A percentile compares a stretch with the other conserved stretches of the same genome.
phyloP scores from a whole-genome alignment of 2,329 filamentous ascomycete species.

The Cylindrodendrum hubeiense region DNA sequence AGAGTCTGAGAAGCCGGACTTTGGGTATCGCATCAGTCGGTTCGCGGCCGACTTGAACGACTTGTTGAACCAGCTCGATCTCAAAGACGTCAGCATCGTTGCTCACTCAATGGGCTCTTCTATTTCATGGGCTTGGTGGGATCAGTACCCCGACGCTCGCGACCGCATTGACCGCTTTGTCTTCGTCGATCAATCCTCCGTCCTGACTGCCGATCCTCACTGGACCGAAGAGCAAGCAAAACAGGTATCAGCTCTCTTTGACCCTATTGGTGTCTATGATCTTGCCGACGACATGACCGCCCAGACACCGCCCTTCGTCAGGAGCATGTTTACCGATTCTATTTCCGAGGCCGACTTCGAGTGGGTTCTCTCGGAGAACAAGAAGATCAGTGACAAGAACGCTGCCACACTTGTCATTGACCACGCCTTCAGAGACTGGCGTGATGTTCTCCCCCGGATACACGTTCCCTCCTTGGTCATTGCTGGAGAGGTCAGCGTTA shows the following conservation, averaged over 20 bases:
- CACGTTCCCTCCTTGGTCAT: conserved; percentile 44
- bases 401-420: conserved; percentile 44
- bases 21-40: conserved; percentile 46
- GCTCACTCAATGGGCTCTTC: conserved; percentile 52
- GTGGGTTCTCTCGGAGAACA: conserved; percentile 41
- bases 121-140: conserved; percentile 49
- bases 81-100: conserved; percentile 46
- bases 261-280: conserved; percentile 30
- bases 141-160: conserved; percentile 43
- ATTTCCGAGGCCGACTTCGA: conserved; percentile 39
- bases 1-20: conserved; percentile 48
- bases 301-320: conserved; percentile 32
- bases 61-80: conserved; percentile 41
- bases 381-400: conserved; percentile 42
- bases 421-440: conserved; percentile 32
- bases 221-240: conserved; percentile 43
- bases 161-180: conserved; percentile 40
- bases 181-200: conserved; percentile 19
- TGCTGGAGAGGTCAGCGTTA: conserved; percentile 30
- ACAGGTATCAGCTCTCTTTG: conserved; percentile 38
- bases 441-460: too few relatives aligned
- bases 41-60: conserved; percentile 46
- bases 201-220: conserved; percentile 42
- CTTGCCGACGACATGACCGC: conserved; percentile 31
- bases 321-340: conserved; percentile 40